Percentiles rank a stretch among this genome's conserved stretches.
Conservation (phyloP, 148 eudicot genomes). For the Diospyros kaki region DNA sequence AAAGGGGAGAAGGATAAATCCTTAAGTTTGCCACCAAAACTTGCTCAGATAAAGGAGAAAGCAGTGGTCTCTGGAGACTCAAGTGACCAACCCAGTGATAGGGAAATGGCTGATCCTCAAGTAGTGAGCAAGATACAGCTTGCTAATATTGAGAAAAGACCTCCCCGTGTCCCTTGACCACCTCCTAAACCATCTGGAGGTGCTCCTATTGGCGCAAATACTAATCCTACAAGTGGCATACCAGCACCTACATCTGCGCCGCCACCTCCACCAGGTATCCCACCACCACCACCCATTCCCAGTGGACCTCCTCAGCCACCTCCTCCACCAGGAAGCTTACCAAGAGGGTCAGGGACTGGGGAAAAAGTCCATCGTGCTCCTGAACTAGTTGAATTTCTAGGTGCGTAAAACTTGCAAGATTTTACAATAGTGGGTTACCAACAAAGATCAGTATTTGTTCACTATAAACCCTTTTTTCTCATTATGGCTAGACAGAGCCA, state of each 20-base stretch:
- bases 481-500: too few species aligned
- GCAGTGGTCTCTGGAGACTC: constrained; percentile 33
- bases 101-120: constrained; percentile 41
- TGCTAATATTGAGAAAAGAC: constrained; percentile 76
- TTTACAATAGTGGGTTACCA: too few species aligned
- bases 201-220: constrained; percentile 27
- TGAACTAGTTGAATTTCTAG: constrained; percentile 74
- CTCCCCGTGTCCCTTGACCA: constrained; percentile 81
- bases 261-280: constrained; percentile 47
- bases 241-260: constrained; percentile 37
- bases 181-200: constrained; percentile 67
- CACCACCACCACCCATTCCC: constrained; percentile 64
- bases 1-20: constrained; percentile 30
- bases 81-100: constrained; percentile 41
- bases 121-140: constrained; percentile 72
- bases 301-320: constrained; percentile 84
- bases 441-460: too few species aligned
- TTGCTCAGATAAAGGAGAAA: constrained; percentile 81
- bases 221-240: constrained; percentile 27
- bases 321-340: constrained; percentile 88
- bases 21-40: constrained; percentile 74
- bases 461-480: too few species aligned
- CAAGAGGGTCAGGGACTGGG: constrained; percentile 51
- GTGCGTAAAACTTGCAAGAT: too few species aligned
- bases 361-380: constrained; percentile 98